A percentile compares a stretch with the other conserved stretches of the same genome.
phyloP scores from a whole-genome alignment of 1,284 basidiomycete species.

The Rhodotorula sp. region DNA sequence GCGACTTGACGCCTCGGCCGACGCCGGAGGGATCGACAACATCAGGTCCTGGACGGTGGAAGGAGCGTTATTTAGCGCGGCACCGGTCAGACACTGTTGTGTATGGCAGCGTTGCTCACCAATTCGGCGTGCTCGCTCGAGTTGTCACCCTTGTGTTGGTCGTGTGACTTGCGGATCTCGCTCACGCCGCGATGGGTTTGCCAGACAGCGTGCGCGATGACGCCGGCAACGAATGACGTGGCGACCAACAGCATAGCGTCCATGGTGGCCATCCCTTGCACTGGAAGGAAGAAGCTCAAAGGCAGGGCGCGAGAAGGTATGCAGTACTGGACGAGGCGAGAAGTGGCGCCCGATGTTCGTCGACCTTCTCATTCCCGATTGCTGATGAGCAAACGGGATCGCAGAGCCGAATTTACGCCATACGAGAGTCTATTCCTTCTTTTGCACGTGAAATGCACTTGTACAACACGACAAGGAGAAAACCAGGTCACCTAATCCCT shows the following conservation, averaged over 20 bases:
- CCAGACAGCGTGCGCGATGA: conserved; percentile 1
- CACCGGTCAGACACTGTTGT: no score
- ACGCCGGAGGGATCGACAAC: no score
- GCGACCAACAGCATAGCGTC: neutral
- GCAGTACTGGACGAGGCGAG: neutral
- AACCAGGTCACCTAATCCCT: neutral
- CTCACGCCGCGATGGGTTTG: neutral
- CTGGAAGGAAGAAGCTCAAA: neutral
- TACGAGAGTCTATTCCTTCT: no score
- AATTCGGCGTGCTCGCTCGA: neutral
- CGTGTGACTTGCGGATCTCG: neutral
- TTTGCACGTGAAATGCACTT: no score
- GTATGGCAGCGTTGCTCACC: neutral
- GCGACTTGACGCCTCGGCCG: no score
- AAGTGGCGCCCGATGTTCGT: neutral
- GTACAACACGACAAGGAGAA: neutral
- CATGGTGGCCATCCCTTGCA: neutral
- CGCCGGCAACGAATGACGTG: neutral
- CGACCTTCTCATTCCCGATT: no score
- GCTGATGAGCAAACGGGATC: no score
- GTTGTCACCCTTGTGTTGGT: neutral
- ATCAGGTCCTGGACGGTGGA: no score
- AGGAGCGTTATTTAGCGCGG: no score
- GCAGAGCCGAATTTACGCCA: no score
- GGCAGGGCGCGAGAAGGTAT: neutral